Conservation (phyloP, 345 rosid species). For the Populus deltoides region DNA sequence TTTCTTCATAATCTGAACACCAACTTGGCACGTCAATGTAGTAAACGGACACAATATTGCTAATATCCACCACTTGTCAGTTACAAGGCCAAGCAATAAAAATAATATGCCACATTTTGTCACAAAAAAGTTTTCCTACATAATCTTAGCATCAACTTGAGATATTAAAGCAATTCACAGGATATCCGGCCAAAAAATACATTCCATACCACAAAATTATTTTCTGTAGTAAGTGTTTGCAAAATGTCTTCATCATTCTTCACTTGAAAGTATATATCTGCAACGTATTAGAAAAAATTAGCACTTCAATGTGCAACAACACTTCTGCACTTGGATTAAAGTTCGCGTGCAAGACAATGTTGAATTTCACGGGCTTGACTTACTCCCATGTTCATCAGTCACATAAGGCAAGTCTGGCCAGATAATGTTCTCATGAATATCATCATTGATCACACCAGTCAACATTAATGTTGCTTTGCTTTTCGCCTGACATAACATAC, state of each 20-base stretch:
- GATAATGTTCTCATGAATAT: constrained; percentile 66
- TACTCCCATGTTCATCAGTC: constrained; percentile 87
- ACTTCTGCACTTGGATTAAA: constrained; percentile 2
- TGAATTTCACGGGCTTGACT: constrained; percentile 24
- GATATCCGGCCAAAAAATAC: constrained; percentile 6
- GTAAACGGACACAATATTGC: not conserved
- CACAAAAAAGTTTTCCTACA: not conserved
- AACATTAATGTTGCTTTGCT: constrained; percentile 74
- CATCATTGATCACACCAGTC: constrained; percentile 55
- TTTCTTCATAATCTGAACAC: not conserved
- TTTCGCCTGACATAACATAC: constrained; percentile 76
- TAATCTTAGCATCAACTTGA: not conserved
- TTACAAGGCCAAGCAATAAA: not conserved
- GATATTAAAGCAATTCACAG: not conserved
- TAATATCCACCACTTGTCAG: not conserved
- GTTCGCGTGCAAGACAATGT: not conserved
- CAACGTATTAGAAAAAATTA: constrained; percentile 22
- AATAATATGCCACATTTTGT: not conserved
- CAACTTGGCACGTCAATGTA: not conserved
- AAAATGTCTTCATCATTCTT: constrained; percentile 77
- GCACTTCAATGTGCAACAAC: constrained; percentile 1
- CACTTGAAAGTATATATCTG: constrained; percentile 87
- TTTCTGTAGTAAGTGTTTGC: constrained; percentile 60
- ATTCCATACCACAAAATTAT: constrained; percentile 67
- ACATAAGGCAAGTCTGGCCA: constrained; percentile 86